These are phyloP conservation scores for Neofusicoccum ribis DNA, from an alignment of 2,329 filamentous ascomycete genomes.

Conservation along the genomic window DNA sequence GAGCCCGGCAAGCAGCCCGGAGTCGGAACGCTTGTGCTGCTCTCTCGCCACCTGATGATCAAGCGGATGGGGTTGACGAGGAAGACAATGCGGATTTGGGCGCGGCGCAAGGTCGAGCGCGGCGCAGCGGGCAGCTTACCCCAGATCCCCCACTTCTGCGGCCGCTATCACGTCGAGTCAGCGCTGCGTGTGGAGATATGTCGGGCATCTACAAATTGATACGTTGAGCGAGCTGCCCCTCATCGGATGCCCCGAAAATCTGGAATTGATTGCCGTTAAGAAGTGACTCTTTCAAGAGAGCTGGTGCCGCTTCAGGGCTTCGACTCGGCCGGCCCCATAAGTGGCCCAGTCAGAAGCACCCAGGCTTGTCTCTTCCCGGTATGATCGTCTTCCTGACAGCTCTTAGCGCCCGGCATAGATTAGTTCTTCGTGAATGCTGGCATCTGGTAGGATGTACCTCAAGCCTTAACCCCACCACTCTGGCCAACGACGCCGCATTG, in stretches of 20 bases:
- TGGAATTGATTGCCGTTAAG: neutral
- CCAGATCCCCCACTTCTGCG: conserved; percentile 23
- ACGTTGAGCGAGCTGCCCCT: neutral
- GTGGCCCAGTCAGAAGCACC: no score
- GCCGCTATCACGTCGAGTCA: neutral
- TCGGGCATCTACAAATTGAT: neutral
- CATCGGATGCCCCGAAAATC: neutral
- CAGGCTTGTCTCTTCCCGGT: neutral
- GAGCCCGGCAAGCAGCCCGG: neutral
- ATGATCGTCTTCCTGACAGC: neutral
- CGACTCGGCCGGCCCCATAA: no score
- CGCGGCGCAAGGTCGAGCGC: conserved; percentile 9
- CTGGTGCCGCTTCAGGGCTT: no score
- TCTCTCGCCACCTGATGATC: no score
- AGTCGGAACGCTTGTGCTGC: neutral
- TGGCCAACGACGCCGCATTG: neutral
- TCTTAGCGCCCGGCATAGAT: neutral
- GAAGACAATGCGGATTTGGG: neutral
- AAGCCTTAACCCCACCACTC: neutral
- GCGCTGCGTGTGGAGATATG: neutral
- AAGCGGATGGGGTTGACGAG: neutral
- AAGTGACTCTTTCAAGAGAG: no score
- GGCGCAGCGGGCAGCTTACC: conserved; percentile 16
- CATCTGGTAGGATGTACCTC: neutral
- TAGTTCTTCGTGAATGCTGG: neutral